Evolutionary conservation across 2,329 filamentous ascomycete genomes (phyloP), one percentile per base, ranked within the genome.

Genomic region (Arthroderma sp.): DNA sequence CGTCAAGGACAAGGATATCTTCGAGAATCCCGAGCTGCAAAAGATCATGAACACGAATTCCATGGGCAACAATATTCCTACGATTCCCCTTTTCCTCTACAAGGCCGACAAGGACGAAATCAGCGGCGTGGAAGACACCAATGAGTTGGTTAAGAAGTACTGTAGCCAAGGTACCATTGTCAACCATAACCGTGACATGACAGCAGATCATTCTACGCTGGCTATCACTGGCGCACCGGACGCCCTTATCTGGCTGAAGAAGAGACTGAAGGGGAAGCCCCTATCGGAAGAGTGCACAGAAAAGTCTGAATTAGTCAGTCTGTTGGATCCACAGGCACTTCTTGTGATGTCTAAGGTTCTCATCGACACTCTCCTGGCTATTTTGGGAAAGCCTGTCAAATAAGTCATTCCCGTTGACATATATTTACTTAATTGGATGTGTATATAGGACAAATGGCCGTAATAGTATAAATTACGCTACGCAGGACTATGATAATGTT

Each of bases 11-110:
- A 43, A 45, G 2, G 44, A 49, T 5, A 34, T 57, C 33, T 53
- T 58, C 36, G 45, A 47, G 3, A 30, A 44, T 5, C 34, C 47
- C 4, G 36, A 30, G 0, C 47, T 52, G 4, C 42, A 33, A 6
- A 36, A 44, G 3, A 43, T 58, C 31, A 37, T 58, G 4, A n/a
- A 52, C 2, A 50, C 42, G 7, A 57, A 57, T 40, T 49, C 49
- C 4, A 60, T 66, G 60, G 63, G 62, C 9, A 56, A 60, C 22
- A 62, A 68, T 41, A 55, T 63, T 0, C 72, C 71, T 0, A 48
- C 57, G 7, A 69, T 73, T 53, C 72, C 72, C 0, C 43, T 74
- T 5, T 70, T 70, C 47, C 53, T 71, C 3, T 74, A 75, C 55
- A 74, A 75, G 48, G 67, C 70, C 0, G 61, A 68, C 11, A 47